Evolutionary conservation across 2,329 filamentous ascomycete genomes (phyloP).

Genomic region (Neonectria ditissima): DNA sequence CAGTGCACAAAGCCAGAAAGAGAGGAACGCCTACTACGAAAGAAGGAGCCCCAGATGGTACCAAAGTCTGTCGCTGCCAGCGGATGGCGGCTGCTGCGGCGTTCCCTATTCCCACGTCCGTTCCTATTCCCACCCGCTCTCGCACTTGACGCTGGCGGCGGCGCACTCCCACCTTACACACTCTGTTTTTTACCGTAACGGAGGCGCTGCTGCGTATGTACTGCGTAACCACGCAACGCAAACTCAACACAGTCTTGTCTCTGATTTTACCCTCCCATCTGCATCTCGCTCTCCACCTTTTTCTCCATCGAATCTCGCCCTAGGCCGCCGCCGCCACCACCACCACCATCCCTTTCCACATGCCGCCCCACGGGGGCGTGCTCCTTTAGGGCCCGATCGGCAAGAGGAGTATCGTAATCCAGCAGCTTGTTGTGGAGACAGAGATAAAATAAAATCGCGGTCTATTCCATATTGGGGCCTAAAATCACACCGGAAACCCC

Average conservation of each 20-base stretch:
- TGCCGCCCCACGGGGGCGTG: slow-evolving; percentile 17
- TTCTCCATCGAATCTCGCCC: neutral
- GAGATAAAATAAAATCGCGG: no score
- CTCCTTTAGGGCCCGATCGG: no score
- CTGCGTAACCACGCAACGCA: slow-evolving; percentile 2
- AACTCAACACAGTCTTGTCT: neutral
- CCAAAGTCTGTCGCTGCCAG: slow-evolving; percentile 40
- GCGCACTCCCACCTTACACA: no score
- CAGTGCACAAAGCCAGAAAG: slow-evolving; percentile 5
- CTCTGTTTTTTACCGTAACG: no score
- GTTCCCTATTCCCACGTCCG: slow-evolving; percentile 5
- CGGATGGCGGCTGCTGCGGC: slow-evolving; percentile 27
- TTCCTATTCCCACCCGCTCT: neutral
- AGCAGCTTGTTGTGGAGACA: no score
- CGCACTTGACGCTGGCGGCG: no score
- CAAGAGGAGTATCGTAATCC: no score
- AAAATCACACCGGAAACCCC: no score
- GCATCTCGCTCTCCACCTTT: slow-evolving; percentile 14
- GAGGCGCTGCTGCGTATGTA: no score
- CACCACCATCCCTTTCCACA: no score
- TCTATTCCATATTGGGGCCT: no score
- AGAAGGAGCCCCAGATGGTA: slow-evolving; percentile 32
- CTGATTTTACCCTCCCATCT: no score
- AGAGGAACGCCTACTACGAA: slow-evolving; percentile 6
- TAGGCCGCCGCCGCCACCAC: slow-evolving; percentile 3